Percentiles rank a stretch among this genome's conserved stretches.
These are phyloP conservation scores for Galeopsis tetrahit DNA, from an alignment of 257 asterid species.

Conservation along the genomic window DNA sequence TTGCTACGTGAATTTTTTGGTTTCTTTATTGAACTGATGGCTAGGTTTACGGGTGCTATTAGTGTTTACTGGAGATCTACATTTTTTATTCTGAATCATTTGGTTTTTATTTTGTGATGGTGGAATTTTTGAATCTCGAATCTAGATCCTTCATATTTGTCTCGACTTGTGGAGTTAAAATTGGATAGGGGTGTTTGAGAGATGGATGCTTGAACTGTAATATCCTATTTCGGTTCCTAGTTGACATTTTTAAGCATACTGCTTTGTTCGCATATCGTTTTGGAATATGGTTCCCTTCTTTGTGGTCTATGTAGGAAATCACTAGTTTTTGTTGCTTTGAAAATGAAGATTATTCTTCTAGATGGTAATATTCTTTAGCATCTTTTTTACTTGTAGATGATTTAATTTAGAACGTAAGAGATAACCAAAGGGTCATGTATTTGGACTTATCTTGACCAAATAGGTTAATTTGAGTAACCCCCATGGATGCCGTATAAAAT, in stretches of 20 bases:
- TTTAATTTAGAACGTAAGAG: neutral
- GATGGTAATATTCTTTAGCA: neutral
- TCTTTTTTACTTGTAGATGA: neutral
- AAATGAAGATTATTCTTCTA: neutral
- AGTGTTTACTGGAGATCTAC: constrained; percentile 3
- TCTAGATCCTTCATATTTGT: neutral
- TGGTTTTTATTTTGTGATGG: neutral
- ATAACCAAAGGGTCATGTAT: neutral
- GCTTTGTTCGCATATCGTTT: neutral
- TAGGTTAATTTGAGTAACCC: neutral
- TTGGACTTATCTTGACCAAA: neutral
- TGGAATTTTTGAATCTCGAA: neutral
- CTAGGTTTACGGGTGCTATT: neutral
- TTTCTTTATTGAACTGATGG: neutral
- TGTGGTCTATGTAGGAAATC: constrained; percentile 19
- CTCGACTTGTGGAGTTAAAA: neutral
- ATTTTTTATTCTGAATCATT: neutral
- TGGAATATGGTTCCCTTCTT: neutral
- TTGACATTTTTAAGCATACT: neutral
- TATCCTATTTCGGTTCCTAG: neutral
- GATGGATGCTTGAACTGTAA: neutral
- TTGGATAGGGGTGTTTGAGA: neutral
- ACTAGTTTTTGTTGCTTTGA: neutral
- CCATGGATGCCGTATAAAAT: neutral
- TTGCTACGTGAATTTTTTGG: neutral